Conservation (phyloP, 805 yeast species). For the Yarrowia osloensis region DNA sequence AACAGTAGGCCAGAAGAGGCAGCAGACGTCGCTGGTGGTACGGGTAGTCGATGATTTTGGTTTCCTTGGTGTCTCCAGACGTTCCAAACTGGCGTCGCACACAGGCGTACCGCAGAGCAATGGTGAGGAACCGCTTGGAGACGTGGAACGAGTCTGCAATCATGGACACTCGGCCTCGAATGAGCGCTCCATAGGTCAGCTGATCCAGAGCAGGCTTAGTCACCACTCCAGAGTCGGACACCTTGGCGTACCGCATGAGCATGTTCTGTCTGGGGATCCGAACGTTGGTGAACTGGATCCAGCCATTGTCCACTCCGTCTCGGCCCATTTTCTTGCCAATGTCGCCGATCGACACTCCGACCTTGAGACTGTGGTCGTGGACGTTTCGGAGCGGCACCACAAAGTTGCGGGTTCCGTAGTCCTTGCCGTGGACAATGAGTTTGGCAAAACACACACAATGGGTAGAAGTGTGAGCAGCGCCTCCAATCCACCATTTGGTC, state of each 20-base stretch:
- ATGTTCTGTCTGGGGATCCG: constrained; percentile 78
- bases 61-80: constrained; percentile 54
- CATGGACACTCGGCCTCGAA: constrained; percentile 89
- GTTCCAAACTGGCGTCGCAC: constrained; percentile 82
- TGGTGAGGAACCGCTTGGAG: constrained; percentile 77
- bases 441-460: constrained; percentile 83
- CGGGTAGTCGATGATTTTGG: constrained; percentile 79
- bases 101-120: constrained; percentile 83
- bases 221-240: constrained; percentile 67
- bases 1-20: constrained; percentile 77
- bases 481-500: constrained; percentile 98
- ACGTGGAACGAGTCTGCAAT: constrained; percentile 80
- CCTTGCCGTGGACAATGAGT: constrained; percentile 74
- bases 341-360: constrained; percentile 85
- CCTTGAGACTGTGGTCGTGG: constrained; percentile 61
- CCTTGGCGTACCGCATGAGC: constrained; percentile 76
- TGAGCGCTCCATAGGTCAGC: constrained; percentile 79
- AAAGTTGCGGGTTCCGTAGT: constrained; percentile 88
- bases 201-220: constrained; percentile 81
- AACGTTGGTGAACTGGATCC: constrained; percentile 88
- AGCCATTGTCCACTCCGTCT: constrained; percentile 92
- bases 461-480: constrained; percentile 94
- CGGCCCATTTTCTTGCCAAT: constrained; percentile 95
- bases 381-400: constrained; percentile 86
- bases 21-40: constrained; percentile 83